A percentile compares a stretch with the other conserved stretches of the same genome.
These are phyloP conservation scores for Trichosporon ovoides DNA, from an alignment of 1,284 basidiomycete species.

Conservation along the genomic window DNA sequence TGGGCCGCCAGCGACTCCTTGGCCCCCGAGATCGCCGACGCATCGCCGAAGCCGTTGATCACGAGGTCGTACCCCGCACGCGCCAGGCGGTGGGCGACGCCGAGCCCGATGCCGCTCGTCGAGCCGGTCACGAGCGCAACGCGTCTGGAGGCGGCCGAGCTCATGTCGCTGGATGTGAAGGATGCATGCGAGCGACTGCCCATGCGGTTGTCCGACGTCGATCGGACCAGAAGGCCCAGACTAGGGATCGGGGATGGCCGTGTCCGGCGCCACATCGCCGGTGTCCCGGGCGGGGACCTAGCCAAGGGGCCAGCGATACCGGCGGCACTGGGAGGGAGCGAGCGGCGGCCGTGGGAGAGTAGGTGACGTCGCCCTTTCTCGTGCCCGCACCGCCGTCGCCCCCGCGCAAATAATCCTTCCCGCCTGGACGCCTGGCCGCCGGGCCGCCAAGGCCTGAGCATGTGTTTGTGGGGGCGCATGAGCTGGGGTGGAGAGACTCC, in stretches of 20 bases:
- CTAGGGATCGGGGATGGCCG: background rate
- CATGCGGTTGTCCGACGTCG: too few relatives aligned
- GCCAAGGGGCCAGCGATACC: background rate
- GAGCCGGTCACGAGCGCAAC: constrained; percentile 60
- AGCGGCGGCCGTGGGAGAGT: background rate
- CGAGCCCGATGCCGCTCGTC: constrained; percentile 67
- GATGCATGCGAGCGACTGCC: too few relatives aligned
- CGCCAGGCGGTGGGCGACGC: constrained; percentile 65
- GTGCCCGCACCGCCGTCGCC: too few relatives aligned
- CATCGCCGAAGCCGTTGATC: constrained; percentile 57
- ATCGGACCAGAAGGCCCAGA: too few relatives aligned
- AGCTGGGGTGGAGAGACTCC: too few relatives aligned
- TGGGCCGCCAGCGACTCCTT: background rate
- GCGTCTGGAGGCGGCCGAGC: background rate
- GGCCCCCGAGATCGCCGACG: background rate
- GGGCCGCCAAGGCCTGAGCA: background rate
- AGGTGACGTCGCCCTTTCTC: background rate
- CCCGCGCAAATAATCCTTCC: too few relatives aligned
- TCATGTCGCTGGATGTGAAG: too few relatives aligned
- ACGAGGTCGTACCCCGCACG: constrained; percentile 81
- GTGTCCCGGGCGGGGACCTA: background rate
- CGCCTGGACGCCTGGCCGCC: background rate
- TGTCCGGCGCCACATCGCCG: background rate
- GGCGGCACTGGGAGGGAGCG: background rate
- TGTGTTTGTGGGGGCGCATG: background rate